A percentile compares a stretch with the other conserved stretches of the same genome.
Conservation (phyloP, 768 basidiomycete genomes). For the Cyclocybe cylindracea region DNA sequence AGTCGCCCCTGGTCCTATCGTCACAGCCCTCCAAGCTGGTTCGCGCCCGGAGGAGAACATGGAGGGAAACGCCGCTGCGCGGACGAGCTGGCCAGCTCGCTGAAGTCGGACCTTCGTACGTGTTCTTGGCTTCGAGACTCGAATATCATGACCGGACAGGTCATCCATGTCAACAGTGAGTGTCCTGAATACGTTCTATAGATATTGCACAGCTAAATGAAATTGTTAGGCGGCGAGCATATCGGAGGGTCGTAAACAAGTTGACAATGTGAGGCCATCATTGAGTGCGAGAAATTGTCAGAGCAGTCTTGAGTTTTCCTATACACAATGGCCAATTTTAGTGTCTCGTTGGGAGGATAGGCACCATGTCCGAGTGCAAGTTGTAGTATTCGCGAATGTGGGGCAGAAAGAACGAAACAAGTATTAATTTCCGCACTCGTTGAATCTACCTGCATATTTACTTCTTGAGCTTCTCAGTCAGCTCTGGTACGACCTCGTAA, state of each 20-base stretch:
- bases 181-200: conserved; percentile 2
- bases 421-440: not conserved
- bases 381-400: not conserved
- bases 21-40: conserved; percentile 59
- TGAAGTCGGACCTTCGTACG: conserved; percentile 53
- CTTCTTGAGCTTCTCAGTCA: conserved; percentile 82
- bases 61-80: conserved; percentile 52
- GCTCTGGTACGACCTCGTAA: conserved; percentile 88
- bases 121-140: conserved; percentile 52
- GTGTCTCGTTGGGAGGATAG: not conserved
- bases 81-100: conserved; percentile 52
- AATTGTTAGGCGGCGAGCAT: conserved; percentile 18
- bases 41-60: conserved; percentile 55
- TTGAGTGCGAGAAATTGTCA: not conserved
- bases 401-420: not conserved
- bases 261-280: not conserved
- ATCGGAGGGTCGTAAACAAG: conserved; percentile 21
- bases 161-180: conserved; percentile 37
- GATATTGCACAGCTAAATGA: not conserved
- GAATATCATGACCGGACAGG: conserved; percentile 39
- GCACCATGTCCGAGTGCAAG: not conserved
- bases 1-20: conserved; percentile 55
- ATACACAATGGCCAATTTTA: not conserved
- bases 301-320: not conserved
- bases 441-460: conserved; percentile 6